These are phyloP conservation scores for Cercospora brassicicola DNA, from an alignment of 2,329 filamentous ascomycete genomes.

Conservation along the genomic window DNA sequence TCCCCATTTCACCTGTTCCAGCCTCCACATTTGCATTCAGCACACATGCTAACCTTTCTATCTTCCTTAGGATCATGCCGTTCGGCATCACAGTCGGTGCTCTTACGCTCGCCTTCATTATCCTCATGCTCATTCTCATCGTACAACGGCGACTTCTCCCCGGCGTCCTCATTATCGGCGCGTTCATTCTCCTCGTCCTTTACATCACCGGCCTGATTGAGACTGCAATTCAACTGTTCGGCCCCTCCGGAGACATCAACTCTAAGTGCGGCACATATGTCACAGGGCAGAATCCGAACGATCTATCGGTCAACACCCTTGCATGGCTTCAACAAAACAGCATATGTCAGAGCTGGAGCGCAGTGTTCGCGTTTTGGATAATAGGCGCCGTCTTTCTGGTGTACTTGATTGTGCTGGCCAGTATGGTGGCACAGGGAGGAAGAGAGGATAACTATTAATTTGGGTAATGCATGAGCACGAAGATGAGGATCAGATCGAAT, in stretches of 20 bases:
- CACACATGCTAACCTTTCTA: not conserved
- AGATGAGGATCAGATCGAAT: not conserved
- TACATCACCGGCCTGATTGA: conserved; percentile 64
- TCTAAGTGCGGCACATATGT: conserved; percentile 61
- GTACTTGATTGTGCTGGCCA: conserved; percentile 64
- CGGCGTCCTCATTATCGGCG: conserved; percentile 59
- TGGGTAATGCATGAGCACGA: not conserved
- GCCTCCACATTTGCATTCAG: not conserved
- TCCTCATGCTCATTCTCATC: conserved; percentile 59
- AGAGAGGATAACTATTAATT: conserved; percentile 27
- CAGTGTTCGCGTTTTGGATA: conserved; percentile 64
- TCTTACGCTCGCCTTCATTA: conserved; percentile 59
- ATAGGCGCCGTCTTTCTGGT: conserved; percentile 63
- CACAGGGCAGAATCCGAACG: conserved; percentile 48
- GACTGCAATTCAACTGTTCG: conserved; percentile 63
- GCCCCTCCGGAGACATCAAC: conserved; percentile 57
- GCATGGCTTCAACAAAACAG: conserved; percentile 63
- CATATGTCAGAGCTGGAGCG: conserved; percentile 65
- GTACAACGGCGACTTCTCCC: conserved; percentile 58
- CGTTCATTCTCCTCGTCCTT: conserved; percentile 62
- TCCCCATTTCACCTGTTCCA: not conserved
- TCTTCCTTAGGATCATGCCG: conserved; percentile 59
- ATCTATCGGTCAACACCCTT: conserved; percentile 56
- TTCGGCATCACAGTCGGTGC: conserved; percentile 61
- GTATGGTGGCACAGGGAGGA: conserved; percentile 36